A percentile compares a stretch with the other conserved stretches of the same genome.
Conservation (phyloP, 768 basidiomycete species). For the Tylopilus subfusipes region DNA sequence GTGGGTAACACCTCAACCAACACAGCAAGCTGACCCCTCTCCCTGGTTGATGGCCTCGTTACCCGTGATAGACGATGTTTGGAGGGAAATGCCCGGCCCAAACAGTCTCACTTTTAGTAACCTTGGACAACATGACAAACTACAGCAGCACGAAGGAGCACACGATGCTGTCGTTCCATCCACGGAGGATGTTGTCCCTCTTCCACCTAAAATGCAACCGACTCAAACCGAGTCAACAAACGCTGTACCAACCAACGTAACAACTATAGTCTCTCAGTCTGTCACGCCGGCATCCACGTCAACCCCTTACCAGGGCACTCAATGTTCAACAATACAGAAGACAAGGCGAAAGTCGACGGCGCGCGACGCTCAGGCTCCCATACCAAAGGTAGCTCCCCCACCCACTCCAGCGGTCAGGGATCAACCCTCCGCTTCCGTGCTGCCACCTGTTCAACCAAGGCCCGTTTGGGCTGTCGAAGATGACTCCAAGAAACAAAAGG, state of each 20-base stretch:
- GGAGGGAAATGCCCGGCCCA: conserved; percentile 42
- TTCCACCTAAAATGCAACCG: conserved; percentile 12
- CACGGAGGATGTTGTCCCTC: conserved; percentile 13
- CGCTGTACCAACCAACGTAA: not conserved
- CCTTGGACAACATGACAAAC: conserved; percentile 56
- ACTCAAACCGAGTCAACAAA: conserved; percentile 16
- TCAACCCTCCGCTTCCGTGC: conserved; percentile 20
- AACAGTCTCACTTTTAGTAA: conserved; percentile 56
- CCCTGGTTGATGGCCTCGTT: conserved; percentile 55
- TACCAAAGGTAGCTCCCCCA: conserved; percentile 15
- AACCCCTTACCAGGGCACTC: conserved; percentile 11
- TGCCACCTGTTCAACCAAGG: conserved; percentile 37
- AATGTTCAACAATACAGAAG: conserved; percentile 23
- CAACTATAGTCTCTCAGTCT: conserved; percentile 3
- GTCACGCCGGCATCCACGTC: conserved; percentile 10
- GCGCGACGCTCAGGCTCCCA: conserved; percentile 23
- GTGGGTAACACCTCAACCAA: conserved; percentile 35
- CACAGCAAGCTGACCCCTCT: conserved; percentile 39
- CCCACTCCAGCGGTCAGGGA: conserved; percentile 17
- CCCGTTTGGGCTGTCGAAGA: conserved; percentile 69
- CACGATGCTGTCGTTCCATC: conserved; percentile 17
- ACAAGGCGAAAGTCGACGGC: conserved; percentile 27
- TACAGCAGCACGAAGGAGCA: conserved; percentile 38
- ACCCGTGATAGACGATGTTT: conserved; percentile 43
- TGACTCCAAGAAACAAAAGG: conserved; percentile 56